Evolutionary conservation across 805 yeast species (phyloP), one percentile per base, ranked within the genome.

Genomic region (Spathaspora girioi): DNA sequence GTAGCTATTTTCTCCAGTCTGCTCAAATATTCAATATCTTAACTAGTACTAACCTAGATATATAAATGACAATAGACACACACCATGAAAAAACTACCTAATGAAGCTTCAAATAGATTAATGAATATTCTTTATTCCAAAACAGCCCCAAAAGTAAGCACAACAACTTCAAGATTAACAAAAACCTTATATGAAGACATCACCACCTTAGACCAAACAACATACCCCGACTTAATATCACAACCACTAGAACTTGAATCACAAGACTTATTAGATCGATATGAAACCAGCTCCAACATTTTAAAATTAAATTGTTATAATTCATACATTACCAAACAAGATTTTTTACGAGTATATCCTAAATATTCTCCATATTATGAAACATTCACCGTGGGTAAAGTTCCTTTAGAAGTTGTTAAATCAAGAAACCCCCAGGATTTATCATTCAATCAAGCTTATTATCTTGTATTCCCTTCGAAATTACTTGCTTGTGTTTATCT

Each of bases 401-500:
- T 45, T 2, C 40, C 38, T 43, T 52, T 31, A 52, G 58, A 12
- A 67, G 72, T 78, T 2, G 68, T 80, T 14, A 76, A 82, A 51
- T 79, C 79, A 11, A 63, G 91, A 48, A 69, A 77, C 54, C 78
- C 81, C 0, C 47, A 61, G 2, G 75, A 69, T 15, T 60, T 86
- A 20, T 55, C 66, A 38, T 75, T 79, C 27, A 66, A 73, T 52
- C 78, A 79, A 42, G 72, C 76, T 4, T 83, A 82, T 61, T 85
- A 78, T 60, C 63, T 86, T 35, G 61, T 81, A 6, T 86, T 86
- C 59, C 69, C 70, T 4, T 64, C 69, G 40, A 60, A 64, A 38
- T 69, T 71, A 23, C 77, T 75, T 17, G 89, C 90, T 0, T 70
- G 79, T 18, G 70, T 71, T 3, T 85, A 78, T 61, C 73, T 70